Conservation (phyloP, 75 land plant species). For the Chamaecyparis obtusa region DNA sequence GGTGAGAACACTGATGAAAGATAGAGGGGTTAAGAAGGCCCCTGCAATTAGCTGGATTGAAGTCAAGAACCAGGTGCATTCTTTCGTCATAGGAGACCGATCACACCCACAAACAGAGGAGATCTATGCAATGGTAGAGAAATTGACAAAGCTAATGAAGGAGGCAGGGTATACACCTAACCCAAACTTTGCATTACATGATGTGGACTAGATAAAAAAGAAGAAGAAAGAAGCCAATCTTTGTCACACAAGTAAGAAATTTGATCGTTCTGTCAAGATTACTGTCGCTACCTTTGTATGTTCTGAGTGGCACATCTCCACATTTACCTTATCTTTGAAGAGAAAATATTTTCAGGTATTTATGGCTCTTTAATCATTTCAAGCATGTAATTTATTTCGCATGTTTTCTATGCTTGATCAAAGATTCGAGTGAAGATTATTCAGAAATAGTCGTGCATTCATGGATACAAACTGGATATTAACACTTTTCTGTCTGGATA, state of each 20-base stretch:
- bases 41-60: slow-evolving; percentile 22
- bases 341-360: too few relatives aligned
- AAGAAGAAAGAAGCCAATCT: neutral
- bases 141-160: slow-evolving; percentile 10
- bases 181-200: slow-evolving; percentile 8
- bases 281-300: too few relatives aligned
- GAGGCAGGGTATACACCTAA: slow-evolving; percentile 7
- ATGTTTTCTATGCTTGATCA: too few relatives aligned
- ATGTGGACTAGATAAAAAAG: neutral
- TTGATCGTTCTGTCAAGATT: too few relatives aligned
- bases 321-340: too few relatives aligned
- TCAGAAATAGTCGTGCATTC: too few relatives aligned
- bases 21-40: slow-evolving; percentile 9
- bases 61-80: slow-evolving; percentile 17
- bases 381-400: too few relatives aligned
- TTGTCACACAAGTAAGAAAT: slow-evolving; percentile 17
- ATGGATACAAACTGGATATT: too few relatives aligned
- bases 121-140: slow-evolving; percentile 16
- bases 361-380: too few relatives aligned
- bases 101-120: slow-evolving; percentile 10
- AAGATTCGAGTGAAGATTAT: too few relatives aligned
- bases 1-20: slow-evolving; percentile 6
- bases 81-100: slow-evolving; percentile 10
- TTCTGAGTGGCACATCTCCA: too few relatives aligned
- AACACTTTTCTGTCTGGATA: neutral